Base-by-base conservation (phyloP, 2,329 filamentous ascomycete species). In the Penicillium italicum region DNA sequence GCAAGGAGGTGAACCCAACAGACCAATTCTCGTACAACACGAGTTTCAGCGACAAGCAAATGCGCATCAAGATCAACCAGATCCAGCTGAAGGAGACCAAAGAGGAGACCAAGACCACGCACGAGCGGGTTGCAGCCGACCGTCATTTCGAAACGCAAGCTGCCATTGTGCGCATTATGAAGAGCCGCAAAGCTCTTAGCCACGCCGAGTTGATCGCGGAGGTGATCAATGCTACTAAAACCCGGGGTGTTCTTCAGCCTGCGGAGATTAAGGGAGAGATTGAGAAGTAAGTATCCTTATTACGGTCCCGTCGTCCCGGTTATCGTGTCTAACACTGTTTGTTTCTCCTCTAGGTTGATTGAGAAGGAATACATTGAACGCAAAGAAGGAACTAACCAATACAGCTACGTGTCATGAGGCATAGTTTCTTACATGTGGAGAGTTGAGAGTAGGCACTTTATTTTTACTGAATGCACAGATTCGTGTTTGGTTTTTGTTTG, bases 11-110 rank as follows among this genome's bases (percentile, higher is more conserved):
- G 62, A 82, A 83, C 56, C 69, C 79, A 0, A 90, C 84, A 0
- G 95, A 99, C 74, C 89, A 86, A 0, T 99, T 99, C 68, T 85
- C 84, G 0, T 86, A 96, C 68, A 97, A 97, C 76, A 74, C 81
- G 42, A 72, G 72, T 16, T 99, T 99, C 74, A 78, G 78, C 2
- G 88, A 97, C 69, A 82, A 86, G 20, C 96, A 94, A 74, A 89
- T 90, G 74, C 86, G 91, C 54, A 87, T 99, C 76, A 99, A 99
- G 79, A 97, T 99, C 79, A 99, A 97, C 76, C 93, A 97, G 75
- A 94, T 99, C 65, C 94, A 99, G 75, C 83, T 97, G 48, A 95
- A 94, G 76, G 94, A 99, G 76, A 97, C 94, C 0, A 89, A 89
- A 66, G 89, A 93, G 69, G 94, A 99, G 76, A 97, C 97, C 76